Conservation (phyloP, 2,329 filamentous ascomycete genomes). For the Fusarium sp. region DNA sequence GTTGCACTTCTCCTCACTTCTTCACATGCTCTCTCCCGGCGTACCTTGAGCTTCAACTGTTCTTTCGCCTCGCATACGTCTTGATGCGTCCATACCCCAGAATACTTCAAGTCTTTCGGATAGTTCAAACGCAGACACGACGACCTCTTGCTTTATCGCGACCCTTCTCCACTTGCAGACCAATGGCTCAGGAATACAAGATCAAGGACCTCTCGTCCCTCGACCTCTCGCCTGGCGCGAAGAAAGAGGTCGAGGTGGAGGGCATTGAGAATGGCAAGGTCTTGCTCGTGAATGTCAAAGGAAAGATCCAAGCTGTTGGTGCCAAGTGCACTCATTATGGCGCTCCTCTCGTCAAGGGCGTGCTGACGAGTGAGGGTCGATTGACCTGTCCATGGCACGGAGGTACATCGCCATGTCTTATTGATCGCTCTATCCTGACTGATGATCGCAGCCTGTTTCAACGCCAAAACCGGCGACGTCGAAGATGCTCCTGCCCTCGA, state of each 20-base stretch:
- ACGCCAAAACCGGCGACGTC: constrained; percentile 87
- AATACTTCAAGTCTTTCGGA: constrained; percentile 28
- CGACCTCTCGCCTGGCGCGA: constrained; percentile 81
- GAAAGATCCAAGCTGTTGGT: constrained; percentile 82
- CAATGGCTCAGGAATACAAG: constrained; percentile 71
- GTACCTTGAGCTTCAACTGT: constrained; percentile 6
- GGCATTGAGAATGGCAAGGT: constrained; percentile 89
- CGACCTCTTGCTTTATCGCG: constrained; percentile 17
- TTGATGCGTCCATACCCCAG: constrained; percentile 32
- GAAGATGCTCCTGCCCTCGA: constrained; percentile 95
- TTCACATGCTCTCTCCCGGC: background rate
- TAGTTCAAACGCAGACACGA: constrained; percentile 20
- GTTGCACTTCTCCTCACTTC: constrained; percentile 18
- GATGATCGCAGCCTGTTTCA: constrained; percentile 82
- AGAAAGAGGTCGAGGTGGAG: constrained; percentile 90
- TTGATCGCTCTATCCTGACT: constrained; percentile 5
- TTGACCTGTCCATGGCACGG: constrained; percentile 98
- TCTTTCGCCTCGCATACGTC: constrained; percentile 16
- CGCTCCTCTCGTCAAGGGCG: constrained; percentile 87
- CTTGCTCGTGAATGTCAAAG: constrained; percentile 82
- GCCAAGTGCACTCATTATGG: constrained; percentile 93
- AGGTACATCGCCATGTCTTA: constrained; percentile 65
- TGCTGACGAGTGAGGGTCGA: constrained; percentile 83
- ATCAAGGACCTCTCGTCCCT: constrained; percentile 83
- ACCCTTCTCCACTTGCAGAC: constrained; percentile 45